A percentile compares a stretch with the other conserved stretches of the same genome.
Conservation (phyloP, 106 monocot species). For the Alisma plantagoaquatica region DNA sequence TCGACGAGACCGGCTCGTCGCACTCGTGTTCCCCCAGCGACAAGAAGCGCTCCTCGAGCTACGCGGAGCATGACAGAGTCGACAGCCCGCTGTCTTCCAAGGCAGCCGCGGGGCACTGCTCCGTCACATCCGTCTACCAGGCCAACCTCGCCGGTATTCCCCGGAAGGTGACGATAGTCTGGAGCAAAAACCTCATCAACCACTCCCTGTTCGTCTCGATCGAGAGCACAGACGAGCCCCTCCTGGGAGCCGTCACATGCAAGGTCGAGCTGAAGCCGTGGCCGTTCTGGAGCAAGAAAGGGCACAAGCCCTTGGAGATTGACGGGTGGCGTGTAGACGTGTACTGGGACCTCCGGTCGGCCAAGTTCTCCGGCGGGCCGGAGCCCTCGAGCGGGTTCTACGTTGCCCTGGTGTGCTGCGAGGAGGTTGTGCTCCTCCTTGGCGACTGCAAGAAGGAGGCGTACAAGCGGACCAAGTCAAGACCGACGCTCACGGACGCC, state of each 20-base stretch:
- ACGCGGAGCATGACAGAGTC: neutral
- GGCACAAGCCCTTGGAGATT: slow-evolving; percentile 50
- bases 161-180: slow-evolving; percentile 40
- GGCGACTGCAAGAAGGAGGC: slow-evolving; percentile 87
- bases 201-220: slow-evolving; percentile 65
- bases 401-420: slow-evolving; percentile 57
- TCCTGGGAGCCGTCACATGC: slow-evolving; percentile 23
- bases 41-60: slow-evolving; percentile 1
- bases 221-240: slow-evolving; percentile 6
- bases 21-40: neutral
- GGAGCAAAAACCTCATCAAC: slow-evolving; percentile 69
- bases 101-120: slow-evolving; percentile 36
- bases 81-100: slow-evolving; percentile 7
- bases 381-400: slow-evolving; percentile 71
- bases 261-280: slow-evolving; percentile 86
- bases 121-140: slow-evolving; percentile 49
- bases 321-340: slow-evolving; percentile 35
- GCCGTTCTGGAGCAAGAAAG: slow-evolving; percentile 94
- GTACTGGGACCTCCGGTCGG: slow-evolving; percentile 84
- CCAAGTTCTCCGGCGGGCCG: slow-evolving; percentile 53
- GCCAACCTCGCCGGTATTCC: slow-evolving; percentile 25
- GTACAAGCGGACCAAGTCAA: slow-evolving; percentile 61
- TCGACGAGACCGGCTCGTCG: slow-evolving; percentile 8
- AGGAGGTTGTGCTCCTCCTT: slow-evolving; percentile 60
- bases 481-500: slow-evolving; percentile 63